A percentile compares a stretch with the other conserved stretches of the same genome.
Evolutionary conservation across 495 filamentous ascomycete species (phyloP).

Genomic region (Podospora fimiseda): DNA sequence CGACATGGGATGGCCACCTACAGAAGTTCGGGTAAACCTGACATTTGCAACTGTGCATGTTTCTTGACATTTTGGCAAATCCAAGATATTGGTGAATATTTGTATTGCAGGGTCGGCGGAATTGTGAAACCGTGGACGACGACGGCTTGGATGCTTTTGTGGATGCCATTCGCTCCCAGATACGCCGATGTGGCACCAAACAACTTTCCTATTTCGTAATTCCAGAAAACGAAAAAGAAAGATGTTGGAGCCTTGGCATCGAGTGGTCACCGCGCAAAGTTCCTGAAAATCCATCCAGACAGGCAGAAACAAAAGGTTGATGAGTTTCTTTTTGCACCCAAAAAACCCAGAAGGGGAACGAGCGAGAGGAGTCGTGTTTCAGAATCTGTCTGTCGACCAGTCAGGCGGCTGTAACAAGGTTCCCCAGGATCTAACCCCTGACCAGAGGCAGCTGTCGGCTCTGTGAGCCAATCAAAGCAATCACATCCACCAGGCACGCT

Average conservation of each 20-base stretch:
- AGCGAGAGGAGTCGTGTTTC: conserved; percentile 23
- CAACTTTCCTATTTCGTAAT: too few species aligned
- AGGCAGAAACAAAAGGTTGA: too few species aligned
- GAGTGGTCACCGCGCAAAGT: neutral
- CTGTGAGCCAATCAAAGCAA: conserved; percentile 16
- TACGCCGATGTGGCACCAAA: neutral
- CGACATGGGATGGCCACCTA: neutral
- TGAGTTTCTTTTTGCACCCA: too few species aligned
- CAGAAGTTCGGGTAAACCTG: neutral
- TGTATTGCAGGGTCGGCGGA: neutral
- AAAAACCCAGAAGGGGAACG: too few species aligned
- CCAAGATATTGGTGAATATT: too few species aligned
- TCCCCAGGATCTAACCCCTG: conserved; percentile 22
- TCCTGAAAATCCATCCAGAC: too few species aligned
- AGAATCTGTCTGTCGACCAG: conserved; percentile 17
- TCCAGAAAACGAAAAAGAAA: too few species aligned
- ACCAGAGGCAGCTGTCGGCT: conserved; percentile 8
- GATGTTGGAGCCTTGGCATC: neutral
- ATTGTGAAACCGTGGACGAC: neutral
- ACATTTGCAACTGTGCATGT: neutral
- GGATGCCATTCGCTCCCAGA: neutral
- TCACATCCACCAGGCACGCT: conserved; percentile 13
- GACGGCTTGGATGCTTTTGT: neutral
- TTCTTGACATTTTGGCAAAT: neutral
- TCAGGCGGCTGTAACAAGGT: conserved; percentile 16